Conservation (phyloP, 305 asterid genomes). For the Withania somnifera region DNA sequence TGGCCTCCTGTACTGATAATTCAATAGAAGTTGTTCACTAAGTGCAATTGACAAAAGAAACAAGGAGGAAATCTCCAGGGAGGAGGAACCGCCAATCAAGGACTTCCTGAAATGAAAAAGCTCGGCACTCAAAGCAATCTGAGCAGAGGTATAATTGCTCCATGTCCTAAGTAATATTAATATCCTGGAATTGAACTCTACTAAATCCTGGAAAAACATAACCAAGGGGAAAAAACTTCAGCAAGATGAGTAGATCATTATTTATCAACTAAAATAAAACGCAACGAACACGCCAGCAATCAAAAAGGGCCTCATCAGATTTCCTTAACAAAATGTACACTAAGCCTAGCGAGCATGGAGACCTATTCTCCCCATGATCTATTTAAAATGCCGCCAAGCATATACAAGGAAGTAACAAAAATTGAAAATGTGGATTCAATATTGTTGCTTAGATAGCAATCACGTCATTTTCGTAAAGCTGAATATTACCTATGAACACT, state of each 20-base stretch:
- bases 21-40: constrained; percentile 45
- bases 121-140: constrained; percentile 42
- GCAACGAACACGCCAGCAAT: not conserved
- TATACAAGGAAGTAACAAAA: not conserved
- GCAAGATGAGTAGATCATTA: not conserved
- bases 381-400: not conserved
- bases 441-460: not conserved
- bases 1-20: constrained; percentile 50
- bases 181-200: constrained; percentile 20
- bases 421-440: not conserved
- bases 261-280: not conserved
- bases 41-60: constrained; percentile 91
- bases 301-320: not conserved
- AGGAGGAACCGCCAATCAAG: constrained; percentile 61
- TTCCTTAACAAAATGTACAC: not conserved
- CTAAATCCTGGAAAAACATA: constrained; percentile 33
- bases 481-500: not conserved
- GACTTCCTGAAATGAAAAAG: constrained; percentile 51
- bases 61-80: constrained; percentile 73
- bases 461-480: not conserved
- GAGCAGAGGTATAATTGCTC: constrained; percentile 55
- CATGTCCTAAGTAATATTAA: constrained; percentile 49
- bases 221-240: not conserved
- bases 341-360: not conserved
- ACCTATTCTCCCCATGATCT: not conserved